phyloP scores from a whole-genome alignment of 2,329 filamentous ascomycete species.

The Myotisia sp. region DNA sequence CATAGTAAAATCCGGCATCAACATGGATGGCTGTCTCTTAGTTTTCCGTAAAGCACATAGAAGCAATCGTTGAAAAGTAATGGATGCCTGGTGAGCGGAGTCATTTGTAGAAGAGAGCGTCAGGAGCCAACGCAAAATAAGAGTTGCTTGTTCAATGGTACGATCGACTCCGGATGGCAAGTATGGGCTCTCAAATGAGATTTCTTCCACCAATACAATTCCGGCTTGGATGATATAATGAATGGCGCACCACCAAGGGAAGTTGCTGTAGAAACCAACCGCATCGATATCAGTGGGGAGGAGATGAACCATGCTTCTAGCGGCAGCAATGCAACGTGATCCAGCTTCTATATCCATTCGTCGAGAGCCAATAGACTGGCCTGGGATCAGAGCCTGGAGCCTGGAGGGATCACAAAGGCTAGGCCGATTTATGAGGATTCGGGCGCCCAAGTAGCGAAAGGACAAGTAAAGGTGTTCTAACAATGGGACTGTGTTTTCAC shows the following conservation, averaged over 20 bases:
- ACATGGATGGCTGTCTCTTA: no score
- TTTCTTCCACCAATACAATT: slow-evolving; percentile 24
- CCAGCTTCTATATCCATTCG: slow-evolving; percentile 22
- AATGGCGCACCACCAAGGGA: slow-evolving; percentile 29
- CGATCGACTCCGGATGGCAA: slow-evolving; percentile 15
- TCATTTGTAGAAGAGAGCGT: slow-evolving; percentile 18
- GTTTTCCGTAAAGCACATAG: no score
- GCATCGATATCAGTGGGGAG: slow-evolving; percentile 20
- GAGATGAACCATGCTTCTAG: slow-evolving; percentile 20
- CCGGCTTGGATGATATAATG: slow-evolving; percentile 28
- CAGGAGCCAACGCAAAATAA: slow-evolving; percentile 22
- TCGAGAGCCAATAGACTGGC: slow-evolving; percentile 19
- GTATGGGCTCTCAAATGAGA: slow-evolving; percentile 19
- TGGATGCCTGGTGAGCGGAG: slow-evolving; percentile 22
- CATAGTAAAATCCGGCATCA: no score
- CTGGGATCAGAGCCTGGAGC: slow-evolving; percentile 19
- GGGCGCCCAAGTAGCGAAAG: slow-evolving; percentile 20
- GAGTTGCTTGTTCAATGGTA: slow-evolving; percentile 18
- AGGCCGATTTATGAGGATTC: slow-evolving; percentile 26
- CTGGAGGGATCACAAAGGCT: slow-evolving; percentile 21
- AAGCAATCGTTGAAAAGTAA: no score
- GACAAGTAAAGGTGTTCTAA: slow-evolving; percentile 13
- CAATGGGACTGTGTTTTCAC: no score
- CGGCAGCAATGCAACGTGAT: slow-evolving; percentile 21
- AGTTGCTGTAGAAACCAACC: slow-evolving; percentile 18